Evolutionary conservation across 2,329 filamentous ascomycete species (phyloP).

Genomic region (Epicoccum sorghinum): DNA sequence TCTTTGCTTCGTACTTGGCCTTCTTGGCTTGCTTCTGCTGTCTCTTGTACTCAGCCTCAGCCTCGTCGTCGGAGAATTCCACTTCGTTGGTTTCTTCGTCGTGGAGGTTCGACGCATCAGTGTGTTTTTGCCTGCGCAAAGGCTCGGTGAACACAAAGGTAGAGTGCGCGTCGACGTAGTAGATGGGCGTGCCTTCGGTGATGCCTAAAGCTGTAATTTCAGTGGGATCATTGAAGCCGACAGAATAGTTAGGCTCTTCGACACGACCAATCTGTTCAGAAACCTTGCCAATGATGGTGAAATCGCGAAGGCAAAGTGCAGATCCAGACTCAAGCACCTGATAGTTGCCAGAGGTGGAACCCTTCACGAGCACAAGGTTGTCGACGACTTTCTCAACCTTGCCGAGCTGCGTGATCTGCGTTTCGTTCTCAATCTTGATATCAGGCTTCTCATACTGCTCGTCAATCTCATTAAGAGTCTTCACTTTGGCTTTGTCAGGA

Average conservation of each 20-base stretch:
- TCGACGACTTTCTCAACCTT: slow-evolving; percentile 78
- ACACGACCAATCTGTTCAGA: slow-evolving; percentile 86
- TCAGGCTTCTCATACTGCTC: slow-evolving; percentile 68
- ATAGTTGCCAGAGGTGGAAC: slow-evolving; percentile 78
- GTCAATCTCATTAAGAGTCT: slow-evolving; percentile 81
- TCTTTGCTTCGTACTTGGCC: slow-evolving; percentile 39
- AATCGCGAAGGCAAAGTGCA: slow-evolving; percentile 77
- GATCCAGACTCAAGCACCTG: slow-evolving; percentile 85
- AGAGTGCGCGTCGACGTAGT: slow-evolving; percentile 79
- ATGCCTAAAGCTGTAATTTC: slow-evolving; percentile 73
- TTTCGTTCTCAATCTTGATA: slow-evolving; percentile 76
- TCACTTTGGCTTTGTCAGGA: slow-evolving; percentile 64
- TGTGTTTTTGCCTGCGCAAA: slow-evolving; percentile 79
- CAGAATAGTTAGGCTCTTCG: slow-evolving; percentile 82
- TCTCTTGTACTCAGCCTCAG: slow-evolving; percentile 78
- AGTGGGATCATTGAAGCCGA: slow-evolving; percentile 72
- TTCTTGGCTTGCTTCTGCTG: slow-evolving; percentile 65
- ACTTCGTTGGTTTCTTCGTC: slow-evolving; percentile 93
- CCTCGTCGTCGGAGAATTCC: slow-evolving; percentile 97
- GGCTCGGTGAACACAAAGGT: slow-evolving; percentile 86
- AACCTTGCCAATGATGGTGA: slow-evolving; percentile 80
- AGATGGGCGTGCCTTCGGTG: slow-evolving; percentile 72
- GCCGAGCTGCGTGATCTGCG: slow-evolving; percentile 78
- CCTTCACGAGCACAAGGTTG: slow-evolving; percentile 78
- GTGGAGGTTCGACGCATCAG: slow-evolving; percentile 92